A percentile compares a stretch with the other conserved stretches of the same genome.
These are phyloP conservation scores for Wilhelminamyces savonicus DNA, from an alignment of 805 yeast genomes.

Conservation along the genomic window DNA sequence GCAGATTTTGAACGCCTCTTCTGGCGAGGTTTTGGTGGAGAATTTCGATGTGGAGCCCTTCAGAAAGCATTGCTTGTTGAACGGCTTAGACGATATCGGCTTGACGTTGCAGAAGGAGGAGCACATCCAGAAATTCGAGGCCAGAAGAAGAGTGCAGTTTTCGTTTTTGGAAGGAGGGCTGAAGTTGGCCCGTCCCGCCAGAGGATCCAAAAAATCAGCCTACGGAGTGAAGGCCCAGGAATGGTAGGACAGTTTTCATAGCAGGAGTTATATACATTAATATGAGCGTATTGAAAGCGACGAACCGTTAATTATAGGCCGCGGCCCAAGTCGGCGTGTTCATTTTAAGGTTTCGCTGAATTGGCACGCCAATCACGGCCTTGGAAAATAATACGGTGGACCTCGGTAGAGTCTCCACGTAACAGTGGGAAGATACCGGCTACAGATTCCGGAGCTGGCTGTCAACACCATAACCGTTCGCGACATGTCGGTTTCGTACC, in stretches of 20 bases:
- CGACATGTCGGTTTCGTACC: too few species aligned
- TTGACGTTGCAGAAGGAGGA: conserved; percentile 87
- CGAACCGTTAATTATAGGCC: too few species aligned
- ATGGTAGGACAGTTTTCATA: conserved; percentile 40
- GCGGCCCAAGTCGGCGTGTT: too few species aligned
- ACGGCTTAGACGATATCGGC: conserved; percentile 96
- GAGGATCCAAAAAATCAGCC: conserved; percentile 61
- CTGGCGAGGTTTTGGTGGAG: conserved; percentile 57
- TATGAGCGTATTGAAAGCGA: too few species aligned
- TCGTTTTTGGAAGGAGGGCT: conserved; percentile 94
- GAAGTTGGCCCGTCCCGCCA: conserved; percentile 55
- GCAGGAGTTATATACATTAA: too few species aligned
- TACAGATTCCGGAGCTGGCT: too few species aligned
- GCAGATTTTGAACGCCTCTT: conserved; percentile 65
- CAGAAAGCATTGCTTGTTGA: conserved; percentile 90
- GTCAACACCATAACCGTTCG: too few species aligned
- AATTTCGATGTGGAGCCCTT: conserved; percentile 84
- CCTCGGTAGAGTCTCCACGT: too few species aligned
- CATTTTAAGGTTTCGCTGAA: too few species aligned
- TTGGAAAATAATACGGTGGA: too few species aligned
- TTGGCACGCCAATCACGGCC: too few species aligned
- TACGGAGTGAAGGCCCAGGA: conserved; percentile 68
- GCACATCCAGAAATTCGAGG: conserved; percentile 68
- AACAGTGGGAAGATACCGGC: too few species aligned
- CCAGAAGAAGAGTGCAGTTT: conserved; percentile 66